Evolutionary conservation across 441 rosid species (phyloP), one percentile per base, ranked within the genome.

Genomic region (Pelargonium myrrhifolium): DNA sequence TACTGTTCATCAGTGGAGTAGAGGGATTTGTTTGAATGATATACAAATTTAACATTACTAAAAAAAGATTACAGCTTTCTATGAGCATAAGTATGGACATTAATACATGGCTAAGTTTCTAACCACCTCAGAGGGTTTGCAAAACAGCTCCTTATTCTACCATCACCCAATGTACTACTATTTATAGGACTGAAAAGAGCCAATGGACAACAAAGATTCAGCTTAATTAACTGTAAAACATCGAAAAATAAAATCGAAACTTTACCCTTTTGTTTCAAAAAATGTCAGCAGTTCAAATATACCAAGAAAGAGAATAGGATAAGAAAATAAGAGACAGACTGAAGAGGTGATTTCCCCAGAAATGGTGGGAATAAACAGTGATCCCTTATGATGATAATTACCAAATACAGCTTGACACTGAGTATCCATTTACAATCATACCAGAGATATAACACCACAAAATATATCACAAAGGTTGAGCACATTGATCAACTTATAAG

Each of bases 361-460:
- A 35, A 35, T 35, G 39, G 9, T 35, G 6, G 9, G 39, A 35
- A 35, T 5, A 35, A 35, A 9, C 39, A 35, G 39, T 0, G 8
- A 35, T 35, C 39, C 39, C 39, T 35, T 35, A 35, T 55, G 60
- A 55, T 55, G 60, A 55, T 55, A 55, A 55, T 18, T 55, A 55
- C 10, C 59, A 24, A 53, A 53, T 20, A 53, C 26, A 17, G 60
- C 60, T 10, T 18, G 4, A 55, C 60, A 55, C 21, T 17, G 21
- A 17, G 21, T 10, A 55, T 9, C 39, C 39, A 35, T 35, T 35
- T 17, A 55, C 11, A 55, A 55, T 6, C 21, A 55, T 0, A 55
- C 60, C 3, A 6, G 3, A 7, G 8, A 55, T 12, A 35, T 35
- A 35, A 6, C 39, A 35, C 39, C 39, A 65, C n/a, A 1, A 3